Evolutionary conservation across 345 rosid genomes (phyloP).

Genomic region (Corymbia maculata): DNA sequence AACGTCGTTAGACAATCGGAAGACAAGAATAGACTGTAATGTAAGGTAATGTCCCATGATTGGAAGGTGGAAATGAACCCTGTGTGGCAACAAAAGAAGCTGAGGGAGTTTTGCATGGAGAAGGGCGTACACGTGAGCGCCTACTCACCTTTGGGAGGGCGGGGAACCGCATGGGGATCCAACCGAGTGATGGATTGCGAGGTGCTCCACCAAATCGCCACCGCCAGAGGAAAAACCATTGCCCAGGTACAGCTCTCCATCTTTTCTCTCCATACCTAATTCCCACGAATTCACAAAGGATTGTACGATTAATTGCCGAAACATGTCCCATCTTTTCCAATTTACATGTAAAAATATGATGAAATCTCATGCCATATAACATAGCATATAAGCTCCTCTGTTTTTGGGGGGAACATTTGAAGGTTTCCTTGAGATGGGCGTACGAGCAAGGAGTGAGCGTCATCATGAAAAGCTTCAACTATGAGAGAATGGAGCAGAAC

Average conservation of each 20-base stretch:
- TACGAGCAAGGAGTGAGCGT: constrained; percentile 5
- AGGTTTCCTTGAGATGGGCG: constrained; percentile 8
- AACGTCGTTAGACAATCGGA: not conserved
- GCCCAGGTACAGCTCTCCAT: constrained; percentile 9
- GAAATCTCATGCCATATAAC: not conserved
- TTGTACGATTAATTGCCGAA: not conserved
- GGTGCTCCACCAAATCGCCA: constrained; percentile 13
- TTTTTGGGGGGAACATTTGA: not conserved
- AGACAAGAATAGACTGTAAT: not conserved
- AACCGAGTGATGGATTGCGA: constrained; percentile 5
- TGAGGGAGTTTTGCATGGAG: constrained; percentile 11
- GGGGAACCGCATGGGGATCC: constrained; percentile 14
- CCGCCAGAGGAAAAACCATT: constrained; percentile 2
- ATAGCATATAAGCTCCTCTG: not conserved
- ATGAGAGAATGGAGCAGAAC: constrained; percentile 8
- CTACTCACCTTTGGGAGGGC: constrained; percentile 20
- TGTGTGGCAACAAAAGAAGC: constrained; percentile 19
- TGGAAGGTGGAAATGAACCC: constrained; percentile 26
- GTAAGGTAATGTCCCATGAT: not conserved
- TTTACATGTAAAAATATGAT: not conserved
- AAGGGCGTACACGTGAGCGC: constrained; percentile 4
- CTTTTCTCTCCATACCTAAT: not conserved
- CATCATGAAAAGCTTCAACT: constrained; percentile 10
- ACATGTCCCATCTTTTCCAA: not conserved
- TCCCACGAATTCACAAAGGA: not conserved